These are phyloP conservation scores for Linnemannia exigua DNA, from an alignment of 192 early-diverging fungal genomes.

Conservation along the genomic window DNA sequence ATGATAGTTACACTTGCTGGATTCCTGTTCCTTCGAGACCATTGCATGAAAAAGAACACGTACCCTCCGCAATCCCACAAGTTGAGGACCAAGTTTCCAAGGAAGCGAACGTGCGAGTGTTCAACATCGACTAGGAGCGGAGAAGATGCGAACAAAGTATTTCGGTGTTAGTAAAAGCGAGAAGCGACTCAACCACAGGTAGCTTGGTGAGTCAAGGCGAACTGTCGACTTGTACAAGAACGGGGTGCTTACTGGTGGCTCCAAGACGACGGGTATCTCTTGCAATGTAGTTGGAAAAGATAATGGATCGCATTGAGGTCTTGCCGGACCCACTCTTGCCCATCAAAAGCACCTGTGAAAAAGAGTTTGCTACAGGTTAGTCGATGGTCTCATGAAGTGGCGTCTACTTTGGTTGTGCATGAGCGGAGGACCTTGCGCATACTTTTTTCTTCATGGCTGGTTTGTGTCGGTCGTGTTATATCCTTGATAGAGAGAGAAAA, in stretches of 20 bases:
- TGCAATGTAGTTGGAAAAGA: constrained; percentile 98
- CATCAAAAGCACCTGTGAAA: constrained; percentile 92
- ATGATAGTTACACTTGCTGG: not conserved
- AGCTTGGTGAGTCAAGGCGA: not conserved
- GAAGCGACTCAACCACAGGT: too few species aligned
- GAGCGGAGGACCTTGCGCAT: not conserved
- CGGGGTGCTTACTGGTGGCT: constrained; percentile 82
- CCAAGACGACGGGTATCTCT: constrained; percentile 95
- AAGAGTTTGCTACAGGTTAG: not conserved
- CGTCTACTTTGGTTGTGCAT: not conserved
- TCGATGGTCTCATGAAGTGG: not conserved
- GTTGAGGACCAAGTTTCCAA: constrained; percentile 96
- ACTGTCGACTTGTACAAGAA: not conserved
- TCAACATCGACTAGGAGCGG: constrained; percentile 89
- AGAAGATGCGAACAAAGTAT: not conserved
- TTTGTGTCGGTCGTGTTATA: not conserved
- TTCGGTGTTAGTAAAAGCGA: not conserved
- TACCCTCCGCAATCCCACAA: constrained; percentile 97
- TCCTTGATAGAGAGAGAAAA: too few species aligned
- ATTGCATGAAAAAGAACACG: not conserved
- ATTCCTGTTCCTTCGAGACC: not conserved
- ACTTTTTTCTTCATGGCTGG: constrained; percentile 34
- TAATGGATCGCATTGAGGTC: constrained; percentile 99
- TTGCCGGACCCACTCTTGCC: constrained; percentile 97
- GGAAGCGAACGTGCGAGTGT: constrained; percentile 94